Evolutionary conservation across 2,329 filamentous ascomycete species (phyloP), one percentile per base, ranked within the genome.

Genomic region (Ophiocordyceps camponoti-leonardi): DNA sequence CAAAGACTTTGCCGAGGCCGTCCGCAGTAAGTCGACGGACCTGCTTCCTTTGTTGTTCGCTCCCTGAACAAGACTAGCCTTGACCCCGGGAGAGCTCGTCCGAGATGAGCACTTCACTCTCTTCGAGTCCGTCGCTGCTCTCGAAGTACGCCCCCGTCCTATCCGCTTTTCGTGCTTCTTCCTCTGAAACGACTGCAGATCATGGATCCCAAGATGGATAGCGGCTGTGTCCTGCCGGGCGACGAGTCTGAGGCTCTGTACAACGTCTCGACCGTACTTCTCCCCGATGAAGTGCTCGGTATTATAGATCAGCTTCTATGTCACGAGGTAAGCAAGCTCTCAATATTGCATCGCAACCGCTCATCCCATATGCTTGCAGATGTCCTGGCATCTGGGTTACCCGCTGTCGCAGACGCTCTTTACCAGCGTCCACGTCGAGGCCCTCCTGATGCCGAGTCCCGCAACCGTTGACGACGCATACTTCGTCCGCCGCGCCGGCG

Each of bases 191-290:
- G 40, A 11, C 11, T 39, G 23, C 56, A 98, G 92, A 94, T 98
- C 54, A 95, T 95, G 86, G 92, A 98, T 58, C 81, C 85, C 1
- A 98, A 96, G 65, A 98, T 98, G 92, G 92, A 98, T 62, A 95
- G 86, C 58, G 92, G 92, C 26, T 87, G 82, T 52, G 69, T 93
- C 7, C 72, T 77, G 19, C 77, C 82, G 8, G 83, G 81, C 28
- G 86, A 94, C 56, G 78, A 79, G n/a, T 74, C 90, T 31, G 85
- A 94, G 48, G 82, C 90, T 50, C 74, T 83, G 44, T 94, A 90
- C 61, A 81, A 94, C 56, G 76, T 87, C 39, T 67, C 75, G 41
- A 69, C 71, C 42, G 67, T 74, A 7, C 66, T 94, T 39, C 68
- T 81, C 14, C 83, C 86, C 0, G 77, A 83, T 53, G 82, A 98